A percentile compares a stretch with the other conserved stretches of the same genome.
phyloP scores from a whole-genome alignment of 164 flowering plant genomes.

The Cinnamomum chago region DNA sequence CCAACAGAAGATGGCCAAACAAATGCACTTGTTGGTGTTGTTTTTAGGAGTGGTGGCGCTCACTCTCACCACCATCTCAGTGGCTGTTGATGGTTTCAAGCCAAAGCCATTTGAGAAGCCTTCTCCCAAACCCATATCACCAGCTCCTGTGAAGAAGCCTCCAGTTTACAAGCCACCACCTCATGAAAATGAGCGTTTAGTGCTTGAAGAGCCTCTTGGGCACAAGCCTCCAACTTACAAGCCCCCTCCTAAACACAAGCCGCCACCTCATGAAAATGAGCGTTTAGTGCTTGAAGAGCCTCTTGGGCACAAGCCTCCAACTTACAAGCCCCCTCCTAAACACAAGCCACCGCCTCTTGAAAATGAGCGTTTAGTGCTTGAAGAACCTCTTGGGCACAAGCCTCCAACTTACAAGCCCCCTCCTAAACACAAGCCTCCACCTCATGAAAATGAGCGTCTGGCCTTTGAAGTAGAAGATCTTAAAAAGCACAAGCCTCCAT shows the following conservation, averaged over 20 bases:
- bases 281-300: neutral
- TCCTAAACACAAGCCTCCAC: neutral
- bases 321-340: neutral
- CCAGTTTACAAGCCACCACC: neutral
- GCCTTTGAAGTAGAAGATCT: neutral
- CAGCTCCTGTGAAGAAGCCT: slow-evolving; percentile 1
- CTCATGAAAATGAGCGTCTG: neutral
- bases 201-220: neutral
- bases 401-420: neutral
- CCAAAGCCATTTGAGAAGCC: neutral
- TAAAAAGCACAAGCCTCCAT: neutral
- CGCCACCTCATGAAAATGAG: neutral
- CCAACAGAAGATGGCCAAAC: neutral
- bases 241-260: slow-evolving; percentile 4
- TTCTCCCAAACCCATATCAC: neutral
- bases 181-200: neutral
- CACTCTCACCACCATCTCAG: too few relatives aligned
- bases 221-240: neutral
- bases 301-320: neutral
- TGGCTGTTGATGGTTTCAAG: too few relatives aligned
- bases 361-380: neutral
- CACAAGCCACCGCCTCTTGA: neutral
- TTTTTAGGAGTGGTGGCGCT: neutral
- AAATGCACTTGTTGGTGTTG: neutral
- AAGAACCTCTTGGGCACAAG: too few relatives aligned